Evolutionary conservation across 176 grass and related monocot species (phyloP).

Genomic region (sorghum (Sorghum bicolor)): Sorghum_bicolor_NCBIv3 NC_012870.2:78063501-78064000

Average conservation of each 20-base stretch:
- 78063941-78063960: conserved; percentile 90
- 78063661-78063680: not conserved
- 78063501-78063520: conserved; percentile 58
- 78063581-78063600: not conserved
- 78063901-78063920: conserved; percentile 18
- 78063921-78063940: conserved; percentile 76
- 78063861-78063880: not conserved
- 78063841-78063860: not conserved
- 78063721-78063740: not conserved
- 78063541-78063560: not conserved
- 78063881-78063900: not conserved
- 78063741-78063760: not conserved
- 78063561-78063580: not conserved
- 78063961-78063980: conserved; percentile 81
- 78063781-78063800: not conserved
- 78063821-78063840: not conserved
- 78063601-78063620: not conserved
- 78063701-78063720: not conserved
- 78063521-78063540: not conserved
- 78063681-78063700: not conserved
- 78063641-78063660: not conserved
- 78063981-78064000: conserved; percentile 82
- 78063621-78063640: not conserved
- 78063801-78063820: not conserved
- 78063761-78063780: not conserved